Evolutionary conservation across 2,329 filamentous ascomycete species (phyloP).

Genomic region (Leptoxyphium fumago): DNA sequence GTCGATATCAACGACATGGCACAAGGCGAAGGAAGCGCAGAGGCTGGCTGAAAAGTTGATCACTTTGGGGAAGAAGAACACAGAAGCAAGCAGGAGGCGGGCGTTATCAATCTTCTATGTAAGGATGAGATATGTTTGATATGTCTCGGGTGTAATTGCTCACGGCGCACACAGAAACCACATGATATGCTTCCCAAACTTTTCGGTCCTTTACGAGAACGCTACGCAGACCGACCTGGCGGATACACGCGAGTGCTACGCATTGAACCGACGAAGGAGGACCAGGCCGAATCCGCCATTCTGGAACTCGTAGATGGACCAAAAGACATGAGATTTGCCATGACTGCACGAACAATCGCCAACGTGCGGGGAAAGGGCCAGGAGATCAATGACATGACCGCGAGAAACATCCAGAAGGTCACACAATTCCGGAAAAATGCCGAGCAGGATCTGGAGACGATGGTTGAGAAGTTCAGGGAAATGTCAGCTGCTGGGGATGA

Average conservation of each 20-base stretch:
- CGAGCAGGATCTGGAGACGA: slow-evolving; percentile 48
- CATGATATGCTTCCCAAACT: slow-evolving; percentile 66
- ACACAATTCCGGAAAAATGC: slow-evolving; percentile 58
- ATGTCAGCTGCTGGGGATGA: slow-evolving; percentile 19
- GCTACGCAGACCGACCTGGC: slow-evolving; percentile 66
- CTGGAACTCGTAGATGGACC: slow-evolving; percentile 91
- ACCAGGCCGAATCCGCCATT: slow-evolving; percentile 80
- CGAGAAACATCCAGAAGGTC: slow-evolving; percentile 68
- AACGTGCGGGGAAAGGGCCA: slow-evolving; percentile 38
- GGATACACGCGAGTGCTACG: slow-evolving; percentile 92
- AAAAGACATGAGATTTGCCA: slow-evolving; percentile 82
- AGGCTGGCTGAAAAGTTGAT: slow-evolving; percentile 86
- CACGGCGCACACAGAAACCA: slow-evolving; percentile 40
- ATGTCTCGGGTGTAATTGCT: slow-evolving; percentile 3
- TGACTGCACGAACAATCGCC: slow-evolving; percentile 77
- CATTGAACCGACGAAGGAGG: slow-evolving; percentile 74
- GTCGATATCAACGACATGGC: slow-evolving; percentile 85
- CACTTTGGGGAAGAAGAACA: slow-evolving; percentile 85
- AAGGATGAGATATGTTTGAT: slow-evolving; percentile 11
- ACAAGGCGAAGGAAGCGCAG: slow-evolving; percentile 95
- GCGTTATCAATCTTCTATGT: slow-evolving; percentile 71
- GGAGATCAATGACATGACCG: slow-evolving; percentile 54
- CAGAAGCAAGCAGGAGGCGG: slow-evolving; percentile 58
- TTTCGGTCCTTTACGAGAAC: slow-evolving; percentile 65
- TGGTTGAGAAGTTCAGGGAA: slow-evolving; percentile 33